Base-by-base conservation (phyloP, 2,329 filamentous ascomycete genomes). In the Phialemonium atrogriseum region DNA sequence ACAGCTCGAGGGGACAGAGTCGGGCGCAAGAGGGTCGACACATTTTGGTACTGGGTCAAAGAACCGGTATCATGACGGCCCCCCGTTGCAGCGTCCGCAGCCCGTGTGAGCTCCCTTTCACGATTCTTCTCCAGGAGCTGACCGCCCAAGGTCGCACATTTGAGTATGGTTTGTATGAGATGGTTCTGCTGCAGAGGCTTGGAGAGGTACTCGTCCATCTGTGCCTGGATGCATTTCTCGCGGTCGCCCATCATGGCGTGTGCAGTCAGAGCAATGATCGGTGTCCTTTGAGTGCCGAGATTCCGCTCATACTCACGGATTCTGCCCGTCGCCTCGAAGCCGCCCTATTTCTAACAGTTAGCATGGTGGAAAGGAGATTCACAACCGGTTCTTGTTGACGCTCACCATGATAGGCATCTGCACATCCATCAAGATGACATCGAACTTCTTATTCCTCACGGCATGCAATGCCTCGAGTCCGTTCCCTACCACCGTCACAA, bases 391-490 rank as follows among this genome's bases (percentile, higher is more conserved):
- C 15, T 21, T n/a, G 24, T 35, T 30, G 19, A 27, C 14, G 5
- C 76, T 64, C 62, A 84, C 80, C 88, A 96, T 96, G 49, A 96
- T 84, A n/a, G 91, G 91, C 91, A 98, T 98, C 56, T 96, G 91
- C 12, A 98, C 91, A 53, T 98, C 91, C 91, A 98, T 98, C 29
- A 98, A 71, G 42, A 98, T 91, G 39, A 94, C 85, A 56, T 98
- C 91, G 55, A 93, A 98, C 53, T 85, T 82, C 62, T 83, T 89
- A 54, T 80, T 77, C 68, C 93, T 88, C 46, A 95, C 79, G n/a
- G 84, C 80, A 51, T 95, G 84, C 10, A 96, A 78, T 2, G 91
- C 91, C 52, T 96, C 89, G 42, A 88, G 73, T 39, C 91, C 91
- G 53, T 98, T 98, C 48, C 88, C 86, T 25, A 94, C 91, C 15